Evolutionary conservation across 257 asterid species (phyloP).

Genomic region (Capsicum chinense): DNA sequence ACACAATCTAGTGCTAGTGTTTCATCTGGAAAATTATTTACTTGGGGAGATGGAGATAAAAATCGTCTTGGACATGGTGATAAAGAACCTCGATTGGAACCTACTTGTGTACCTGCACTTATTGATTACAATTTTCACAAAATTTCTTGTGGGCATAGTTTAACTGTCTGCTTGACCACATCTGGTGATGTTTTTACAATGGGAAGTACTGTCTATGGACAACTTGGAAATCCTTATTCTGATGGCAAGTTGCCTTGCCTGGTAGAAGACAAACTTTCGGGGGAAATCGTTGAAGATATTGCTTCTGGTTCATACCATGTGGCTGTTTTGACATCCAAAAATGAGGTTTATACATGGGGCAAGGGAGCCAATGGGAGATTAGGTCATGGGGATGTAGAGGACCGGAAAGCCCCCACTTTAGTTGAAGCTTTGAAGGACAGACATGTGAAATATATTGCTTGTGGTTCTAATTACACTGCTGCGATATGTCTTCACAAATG

Average conservation of each 20-base stretch:
- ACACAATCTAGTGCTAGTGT: slow-evolving; percentile 79
- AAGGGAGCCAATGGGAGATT: slow-evolving; percentile 95
- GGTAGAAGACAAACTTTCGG: slow-evolving; percentile 72
- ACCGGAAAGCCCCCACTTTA: slow-evolving; percentile 71
- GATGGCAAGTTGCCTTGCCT: slow-evolving; percentile 82
- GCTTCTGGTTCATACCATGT: slow-evolving; percentile 89
- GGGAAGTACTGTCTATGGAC: slow-evolving; percentile 95
- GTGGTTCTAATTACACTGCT: slow-evolving; percentile 90
- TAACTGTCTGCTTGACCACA: slow-evolving; percentile 81
- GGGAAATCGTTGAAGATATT: slow-evolving; percentile 75
- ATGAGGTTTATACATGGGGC: slow-evolving; percentile 94
- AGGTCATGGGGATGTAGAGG: slow-evolving; percentile 95
- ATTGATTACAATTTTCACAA: slow-evolving; percentile 84
- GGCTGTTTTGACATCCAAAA: slow-evolving; percentile 75
- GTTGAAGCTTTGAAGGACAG: slow-evolving; percentile 85
- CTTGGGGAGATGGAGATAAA: slow-evolving; percentile 99
- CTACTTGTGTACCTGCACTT: slow-evolving; percentile 90
- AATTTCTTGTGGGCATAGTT: slow-evolving; percentile 86
- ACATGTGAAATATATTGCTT: slow-evolving; percentile 81
- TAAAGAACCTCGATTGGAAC: slow-evolving; percentile 82
- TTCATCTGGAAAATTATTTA: slow-evolving; percentile 86
- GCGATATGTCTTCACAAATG: slow-evolving; percentile 87
- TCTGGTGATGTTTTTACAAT: slow-evolving; percentile 79
- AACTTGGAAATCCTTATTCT: slow-evolving; percentile 79
- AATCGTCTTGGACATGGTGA: slow-evolving; percentile 95